These are phyloP conservation scores for Podila minutissima DNA, from an alignment of 192 early-diverging fungal species.

Conservation along the genomic window DNA sequence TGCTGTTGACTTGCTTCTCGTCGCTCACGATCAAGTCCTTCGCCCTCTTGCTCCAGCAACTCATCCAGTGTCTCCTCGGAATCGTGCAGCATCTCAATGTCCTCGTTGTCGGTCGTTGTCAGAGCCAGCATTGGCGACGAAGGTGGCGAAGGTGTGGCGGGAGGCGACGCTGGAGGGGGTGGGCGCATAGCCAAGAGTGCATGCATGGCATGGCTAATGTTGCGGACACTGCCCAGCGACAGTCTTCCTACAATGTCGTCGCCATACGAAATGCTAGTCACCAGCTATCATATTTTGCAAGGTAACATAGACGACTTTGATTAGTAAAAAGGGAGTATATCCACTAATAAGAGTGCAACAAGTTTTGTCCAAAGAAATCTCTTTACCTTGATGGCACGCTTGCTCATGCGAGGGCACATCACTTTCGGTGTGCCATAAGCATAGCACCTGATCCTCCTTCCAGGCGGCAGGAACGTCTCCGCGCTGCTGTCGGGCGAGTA, in stretches of 20 bases:
- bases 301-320: no score
- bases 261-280: constrained; percentile 52
- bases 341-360: no score
- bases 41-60: constrained; percentile 34
- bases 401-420: constrained; percentile 55
- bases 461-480: constrained; percentile 51
- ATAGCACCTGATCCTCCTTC: constrained; percentile 55
- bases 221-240: constrained; percentile 49
- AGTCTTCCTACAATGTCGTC: constrained; percentile 50
- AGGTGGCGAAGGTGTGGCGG: constrained; percentile 10
- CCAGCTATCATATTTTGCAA: constrained; percentile 14
- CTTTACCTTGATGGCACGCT: constrained; percentile 46
- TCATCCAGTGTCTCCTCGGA: constrained; percentile 27
- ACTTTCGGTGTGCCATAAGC: constrained; percentile 57
- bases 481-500: constrained; percentile 15
- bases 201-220: constrained; percentile 43
- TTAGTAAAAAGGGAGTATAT: no score
- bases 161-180: constrained; percentile 24
- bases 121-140: background rate
- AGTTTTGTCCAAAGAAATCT: background rate
- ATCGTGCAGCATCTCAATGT: constrained; percentile 30
- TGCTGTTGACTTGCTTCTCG: background rate
- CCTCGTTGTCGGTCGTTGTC: background rate
- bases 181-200: constrained; percentile 41
- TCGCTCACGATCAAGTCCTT: background rate